Evolutionary conservation across 1,284 basidiomycete genomes (phyloP).

Genomic region (Phellinidium pouzarii): DNA sequence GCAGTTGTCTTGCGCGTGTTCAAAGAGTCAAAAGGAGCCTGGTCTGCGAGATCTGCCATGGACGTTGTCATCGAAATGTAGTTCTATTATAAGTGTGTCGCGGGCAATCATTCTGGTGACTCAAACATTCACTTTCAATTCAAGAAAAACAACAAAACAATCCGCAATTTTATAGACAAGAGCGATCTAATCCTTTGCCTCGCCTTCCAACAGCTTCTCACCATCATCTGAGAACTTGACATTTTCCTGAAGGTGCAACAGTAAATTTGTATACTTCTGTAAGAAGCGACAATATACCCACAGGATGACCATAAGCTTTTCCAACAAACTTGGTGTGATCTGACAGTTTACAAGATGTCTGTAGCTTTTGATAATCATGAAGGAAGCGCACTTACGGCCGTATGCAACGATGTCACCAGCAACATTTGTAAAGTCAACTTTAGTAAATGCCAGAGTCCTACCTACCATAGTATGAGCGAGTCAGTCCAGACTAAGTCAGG

Average conservation of each 20-base stretch:
- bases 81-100: too few relatives aligned
- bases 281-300: conserved; percentile 29
- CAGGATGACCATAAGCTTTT: conserved; percentile 59
- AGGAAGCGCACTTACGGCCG: conserved; percentile 50
- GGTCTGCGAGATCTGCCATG: conserved; percentile 17
- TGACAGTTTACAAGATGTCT: conserved; percentile 28
- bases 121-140: not conserved
- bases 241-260: conserved; percentile 49
- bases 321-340: conserved; percentile 88
- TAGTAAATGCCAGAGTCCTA: conserved; percentile 78
- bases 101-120: too few relatives aligned
- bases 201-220: conserved; percentile 63
- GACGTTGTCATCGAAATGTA: not conserved
- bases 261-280: too few relatives aligned
- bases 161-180: not conserved
- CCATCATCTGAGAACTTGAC: conserved; percentile 79
- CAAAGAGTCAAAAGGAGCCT: conserved; percentile 10
- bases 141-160: too few relatives aligned
- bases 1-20: conserved; percentile 3
- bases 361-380: not conserved
- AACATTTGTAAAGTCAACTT: conserved; percentile 69
- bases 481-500: not conserved
- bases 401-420: conserved; percentile 76
- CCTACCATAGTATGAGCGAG: conserved; percentile 37
- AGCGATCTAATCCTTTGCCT: conserved; percentile 41